Conservation (phyloP, 2,329 filamentous ascomycete genomes). For the Botrytis porri region DNA sequence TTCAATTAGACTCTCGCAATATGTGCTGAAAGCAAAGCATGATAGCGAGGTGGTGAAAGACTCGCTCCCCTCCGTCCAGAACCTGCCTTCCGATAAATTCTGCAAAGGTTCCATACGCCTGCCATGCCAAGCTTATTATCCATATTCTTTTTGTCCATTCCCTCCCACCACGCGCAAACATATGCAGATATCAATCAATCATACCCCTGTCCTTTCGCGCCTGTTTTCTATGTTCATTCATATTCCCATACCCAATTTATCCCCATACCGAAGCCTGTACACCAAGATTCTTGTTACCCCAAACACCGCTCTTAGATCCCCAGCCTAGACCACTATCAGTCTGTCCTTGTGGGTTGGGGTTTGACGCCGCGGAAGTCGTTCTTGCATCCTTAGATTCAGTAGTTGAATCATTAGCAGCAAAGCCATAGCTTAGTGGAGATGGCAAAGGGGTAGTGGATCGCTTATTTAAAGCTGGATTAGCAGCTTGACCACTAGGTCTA, state of each 20-base stretch:
- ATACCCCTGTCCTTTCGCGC: slow-evolving; percentile 15
- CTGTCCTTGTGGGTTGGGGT: slow-evolving; percentile 45
- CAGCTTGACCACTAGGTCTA: slow-evolving; percentile 62
- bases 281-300: slow-evolving; percentile 78
- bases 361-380: slow-evolving; percentile 57
- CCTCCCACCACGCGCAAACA: slow-evolving; percentile 13
- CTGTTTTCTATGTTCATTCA: slow-evolving; percentile 17
- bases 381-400: slow-evolving; percentile 40
- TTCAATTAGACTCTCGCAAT: slow-evolving; percentile 10
- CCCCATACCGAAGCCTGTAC: slow-evolving; percentile 95
- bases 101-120: slow-evolving; percentile 21
- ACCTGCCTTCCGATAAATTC: slow-evolving; percentile 18
- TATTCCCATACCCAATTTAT: slow-evolving; percentile 44
- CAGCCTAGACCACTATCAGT: slow-evolving; percentile 57
- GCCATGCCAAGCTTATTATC: slow-evolving; percentile 22
- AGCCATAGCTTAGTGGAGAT: slow-evolving; percentile 80
- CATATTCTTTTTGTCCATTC: slow-evolving; percentile 18
- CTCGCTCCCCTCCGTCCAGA: slow-evolving; percentile 17
- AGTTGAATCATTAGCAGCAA: slow-evolving; percentile 54
- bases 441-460: slow-evolving; percentile 85
- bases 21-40: slow-evolving; percentile 14
- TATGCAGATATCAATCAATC: slow-evolving; percentile 18
- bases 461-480: slow-evolving; percentile 58
- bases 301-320: slow-evolving; percentile 73
- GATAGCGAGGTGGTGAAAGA: slow-evolving; percentile 10